Percentiles rank a stretch among this genome's conserved stretches.
These are phyloP conservation scores for Geotrichum restrictum DNA, from an alignment of 1,139 yeast genomes.

Conservation along the genomic window DNA sequence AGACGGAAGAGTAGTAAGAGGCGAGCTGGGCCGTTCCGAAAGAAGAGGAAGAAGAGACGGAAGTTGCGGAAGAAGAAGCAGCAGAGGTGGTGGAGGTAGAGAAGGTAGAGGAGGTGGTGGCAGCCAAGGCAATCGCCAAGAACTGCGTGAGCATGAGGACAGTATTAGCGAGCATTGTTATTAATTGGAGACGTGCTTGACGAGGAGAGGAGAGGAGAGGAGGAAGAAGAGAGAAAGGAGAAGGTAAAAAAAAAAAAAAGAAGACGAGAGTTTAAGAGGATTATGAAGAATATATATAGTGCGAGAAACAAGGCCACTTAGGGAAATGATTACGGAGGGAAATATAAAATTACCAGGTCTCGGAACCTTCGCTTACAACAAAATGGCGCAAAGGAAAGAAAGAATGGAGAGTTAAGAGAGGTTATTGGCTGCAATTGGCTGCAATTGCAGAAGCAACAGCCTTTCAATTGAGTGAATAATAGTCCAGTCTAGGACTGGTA, in stretches of 20 bases:
- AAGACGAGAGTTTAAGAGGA: too few species aligned
- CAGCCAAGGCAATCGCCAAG: not conserved
- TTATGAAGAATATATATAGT: too few species aligned
- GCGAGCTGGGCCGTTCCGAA: not conserved
- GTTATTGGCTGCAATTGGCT: too few species aligned
- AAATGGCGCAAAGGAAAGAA: too few species aligned
- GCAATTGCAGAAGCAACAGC: too few species aligned
- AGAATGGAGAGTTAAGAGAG: too few species aligned
- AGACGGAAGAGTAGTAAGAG: constrained; percentile 10
- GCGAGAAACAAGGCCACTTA: too few species aligned
- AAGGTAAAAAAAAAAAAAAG: not conserved
- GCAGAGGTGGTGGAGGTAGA: not conserved
- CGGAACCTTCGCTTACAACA: too few species aligned
- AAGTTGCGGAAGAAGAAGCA: not conserved
- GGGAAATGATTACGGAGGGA: too few species aligned
- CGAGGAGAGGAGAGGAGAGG: not conserved
- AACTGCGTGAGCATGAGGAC: not conserved
- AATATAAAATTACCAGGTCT: too few species aligned
- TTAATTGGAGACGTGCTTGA: not conserved
- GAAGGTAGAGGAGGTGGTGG: not conserved
- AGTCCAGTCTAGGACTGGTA: too few species aligned
- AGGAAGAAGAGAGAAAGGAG: not conserved
- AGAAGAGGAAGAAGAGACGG: not conserved
- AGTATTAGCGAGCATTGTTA: not conserved
- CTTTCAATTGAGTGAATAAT: too few species aligned